Evolutionary conservation across 2,329 filamentous ascomycete genomes (phyloP), one percentile per base, ranked within the genome.

Genomic region (Fusarium sp.): DNA sequence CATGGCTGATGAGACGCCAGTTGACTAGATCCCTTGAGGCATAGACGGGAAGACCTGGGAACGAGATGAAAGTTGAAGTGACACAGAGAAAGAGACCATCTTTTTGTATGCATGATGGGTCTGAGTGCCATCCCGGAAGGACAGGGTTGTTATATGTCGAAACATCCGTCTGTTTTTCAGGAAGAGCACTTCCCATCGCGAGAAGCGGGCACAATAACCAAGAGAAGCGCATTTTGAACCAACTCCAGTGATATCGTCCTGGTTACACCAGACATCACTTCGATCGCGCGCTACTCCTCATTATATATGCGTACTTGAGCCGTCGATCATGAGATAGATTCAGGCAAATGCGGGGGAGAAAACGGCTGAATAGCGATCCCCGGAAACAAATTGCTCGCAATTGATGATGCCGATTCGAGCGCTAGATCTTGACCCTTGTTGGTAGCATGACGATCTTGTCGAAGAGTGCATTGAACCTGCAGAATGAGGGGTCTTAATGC

Each of bases 41-140:
- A 72, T 88, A 84, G 25, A 89, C 82, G 0, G 86, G 86, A 10
- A 88, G 78, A 1, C 86, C 86, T 0, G 87, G 86, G 70, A 88
- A 88, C 2, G 82, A 80, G 59, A 85, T 84, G 71, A 88, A 89
- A 3, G 84, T 87, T 1, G 86, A 88, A 0, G 84, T 85, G 5
- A 82, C 84, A 69, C 85, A 87, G 76, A 86, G 87, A 73, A 86
- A 87, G 10, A 82, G 85, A n/a, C 82, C 80, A 38, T 84, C 75
- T 25, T 85, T 77, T 54, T 82, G 81, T n/a, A 83, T 79, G 51
- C 84, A 85, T 10, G 81, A 83, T 1, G 86, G 86, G 72, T 87
- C 85, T 0, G 85, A 83, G 70, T 86, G 83, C 78, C 83, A 87
- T 10, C 86, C 86, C 7, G 86, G 84, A 7, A 88, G 78, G 10